Percentiles rank a stretch among this genome's conserved stretches.
Evolutionary conservation across 2,329 filamentous ascomycete genomes (phyloP).

Genomic region (Monosporascus sp.): DNA sequence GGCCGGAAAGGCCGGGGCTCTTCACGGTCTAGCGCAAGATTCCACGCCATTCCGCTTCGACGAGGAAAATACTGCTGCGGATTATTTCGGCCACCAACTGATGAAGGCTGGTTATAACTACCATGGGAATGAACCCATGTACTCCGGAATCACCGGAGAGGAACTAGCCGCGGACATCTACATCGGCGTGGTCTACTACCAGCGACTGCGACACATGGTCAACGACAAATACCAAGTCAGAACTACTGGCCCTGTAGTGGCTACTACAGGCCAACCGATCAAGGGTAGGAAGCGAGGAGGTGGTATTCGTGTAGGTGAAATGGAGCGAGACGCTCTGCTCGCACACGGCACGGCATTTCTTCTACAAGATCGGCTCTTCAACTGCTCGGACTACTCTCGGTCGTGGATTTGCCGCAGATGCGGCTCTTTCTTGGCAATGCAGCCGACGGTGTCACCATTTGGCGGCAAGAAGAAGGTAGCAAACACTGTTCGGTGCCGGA

Average conservation of each 20-base stretch:
- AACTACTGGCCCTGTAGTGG: constrained; percentile 88
- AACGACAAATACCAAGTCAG: constrained; percentile 99
- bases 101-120: constrained; percentile 96
- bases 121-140: constrained; percentile 98
- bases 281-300: constrained; percentile 94
- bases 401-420: constrained; percentile 87
- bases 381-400: constrained; percentile 89
- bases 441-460: constrained; percentile 67
- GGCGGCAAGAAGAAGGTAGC: constrained; percentile 60
- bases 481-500: constrained; percentile 70
- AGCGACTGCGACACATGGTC: constrained; percentile 97
- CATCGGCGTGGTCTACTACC: constrained; percentile 95
- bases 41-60: constrained; percentile 93
- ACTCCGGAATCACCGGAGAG: constrained; percentile 92
- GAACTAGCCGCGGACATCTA: constrained; percentile 95
- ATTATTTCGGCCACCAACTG: constrained; percentile 95
- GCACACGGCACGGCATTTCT: constrained; percentile 94
- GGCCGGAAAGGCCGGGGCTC: constrained; percentile 86
- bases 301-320: constrained; percentile 98
- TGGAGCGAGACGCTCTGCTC: constrained; percentile 93
- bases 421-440: constrained; percentile 84
- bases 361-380: constrained; percentile 90
- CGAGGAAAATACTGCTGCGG: constrained; percentile 83
- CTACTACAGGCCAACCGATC: constrained; percentile 90
- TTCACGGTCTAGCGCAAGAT: constrained; percentile 95